A percentile compares a stretch with the other conserved stretches of the same genome.
Conservation (phyloP, 2,329 filamentous ascomycete genomes). For the Cladobotryum mycophilum region DNA sequence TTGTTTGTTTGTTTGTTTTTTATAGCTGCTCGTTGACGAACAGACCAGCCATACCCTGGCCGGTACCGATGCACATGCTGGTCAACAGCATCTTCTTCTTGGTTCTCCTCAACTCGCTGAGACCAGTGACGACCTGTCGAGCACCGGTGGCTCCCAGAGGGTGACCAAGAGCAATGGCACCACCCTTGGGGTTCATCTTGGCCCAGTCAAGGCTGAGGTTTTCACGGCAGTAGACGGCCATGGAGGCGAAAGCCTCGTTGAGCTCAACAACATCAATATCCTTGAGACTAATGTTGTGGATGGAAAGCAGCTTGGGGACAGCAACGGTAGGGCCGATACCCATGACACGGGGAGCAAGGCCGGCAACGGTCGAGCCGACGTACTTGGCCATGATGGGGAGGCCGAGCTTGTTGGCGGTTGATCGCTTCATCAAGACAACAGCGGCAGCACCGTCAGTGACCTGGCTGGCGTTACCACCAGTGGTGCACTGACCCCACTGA, state of each 20-base stretch:
- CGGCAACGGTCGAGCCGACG: constrained; percentile 83
- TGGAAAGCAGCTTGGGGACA: constrained; percentile 75
- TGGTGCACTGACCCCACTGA: constrained; percentile 71
- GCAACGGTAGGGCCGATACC: constrained; percentile 76
- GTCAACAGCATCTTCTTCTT: constrained; percentile 90
- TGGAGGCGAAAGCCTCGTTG: constrained; percentile 96
- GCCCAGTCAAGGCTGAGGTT: constrained; percentile 62
- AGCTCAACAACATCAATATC: constrained; percentile 89
- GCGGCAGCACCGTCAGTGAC: constrained; percentile 92
- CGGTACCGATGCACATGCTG: constrained; percentile 78
- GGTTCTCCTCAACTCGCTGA: constrained; percentile 75
- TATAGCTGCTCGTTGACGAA: constrained; percentile 34
- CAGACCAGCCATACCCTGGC: constrained; percentile 62
- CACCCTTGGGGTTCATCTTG: constrained; percentile 77
- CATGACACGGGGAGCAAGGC: constrained; percentile 91
- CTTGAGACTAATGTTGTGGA: constrained; percentile 69
- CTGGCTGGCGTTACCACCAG: constrained; percentile 89
- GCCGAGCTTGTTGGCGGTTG: constrained; percentile 75
- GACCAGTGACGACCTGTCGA: constrained; percentile 79
- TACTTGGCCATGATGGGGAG: constrained; percentile 95
- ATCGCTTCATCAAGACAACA: constrained; percentile 88
- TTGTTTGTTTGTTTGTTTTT: background rate
- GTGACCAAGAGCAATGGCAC: constrained; percentile 77
- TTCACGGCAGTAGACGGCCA: constrained; percentile 90
- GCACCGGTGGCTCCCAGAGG: constrained; percentile 74